Percentiles rank a stretch among this genome's conserved stretches.
Evolutionary conservation across 2,329 filamentous ascomycete species (phyloP).

Genomic region (Monilinia fructicola): DNA sequence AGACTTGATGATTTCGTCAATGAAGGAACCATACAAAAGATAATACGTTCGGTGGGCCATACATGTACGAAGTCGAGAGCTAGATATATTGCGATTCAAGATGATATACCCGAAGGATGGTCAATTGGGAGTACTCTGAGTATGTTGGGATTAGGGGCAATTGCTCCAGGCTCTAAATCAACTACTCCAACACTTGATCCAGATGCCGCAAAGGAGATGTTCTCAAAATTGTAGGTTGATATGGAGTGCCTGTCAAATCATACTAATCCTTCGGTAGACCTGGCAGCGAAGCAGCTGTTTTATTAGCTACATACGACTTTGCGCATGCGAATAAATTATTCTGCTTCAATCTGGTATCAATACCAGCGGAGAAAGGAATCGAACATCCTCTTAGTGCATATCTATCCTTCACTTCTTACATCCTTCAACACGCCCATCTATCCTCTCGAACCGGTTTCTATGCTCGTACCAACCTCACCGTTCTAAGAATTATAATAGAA

Average conservation of each 20-base stretch:
- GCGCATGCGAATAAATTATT: conserved; percentile 93
- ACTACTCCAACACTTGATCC: conserved; percentile 64
- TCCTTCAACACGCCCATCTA: conserved; percentile 89
- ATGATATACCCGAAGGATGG: conserved; percentile 91
- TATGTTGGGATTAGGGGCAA: conserved; percentile 78
- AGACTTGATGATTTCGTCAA: conserved; percentile 95
- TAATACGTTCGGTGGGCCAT: conserved; percentile 72
- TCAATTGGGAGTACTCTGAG: conserved; percentile 75
- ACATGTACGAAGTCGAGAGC: conserved; percentile 68
- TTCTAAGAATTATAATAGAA: conserved; percentile 82
- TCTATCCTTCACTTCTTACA: conserved; percentile 85
- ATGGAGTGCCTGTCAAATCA: not conserved
- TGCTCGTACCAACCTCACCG: conserved; percentile 79
- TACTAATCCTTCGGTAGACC: conserved; percentile 56
- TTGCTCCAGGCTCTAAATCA: conserved; percentile 67
- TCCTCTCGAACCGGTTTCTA: conserved; percentile 78
- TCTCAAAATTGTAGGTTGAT: conserved; percentile 68
- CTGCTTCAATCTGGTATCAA: conserved; percentile 75
- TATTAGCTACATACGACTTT: conserved; percentile 91
- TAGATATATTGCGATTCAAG: conserved; percentile 81
- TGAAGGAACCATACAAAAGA: conserved; percentile 78
- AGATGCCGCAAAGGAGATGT: conserved; percentile 80
- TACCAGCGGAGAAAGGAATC: conserved; percentile 60
- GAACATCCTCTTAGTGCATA: conserved; percentile 79
- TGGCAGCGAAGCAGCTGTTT: conserved; percentile 71